phyloP scores from a whole-genome alignment of 139 green algal genomes.

The Microglena sp. region DNA sequence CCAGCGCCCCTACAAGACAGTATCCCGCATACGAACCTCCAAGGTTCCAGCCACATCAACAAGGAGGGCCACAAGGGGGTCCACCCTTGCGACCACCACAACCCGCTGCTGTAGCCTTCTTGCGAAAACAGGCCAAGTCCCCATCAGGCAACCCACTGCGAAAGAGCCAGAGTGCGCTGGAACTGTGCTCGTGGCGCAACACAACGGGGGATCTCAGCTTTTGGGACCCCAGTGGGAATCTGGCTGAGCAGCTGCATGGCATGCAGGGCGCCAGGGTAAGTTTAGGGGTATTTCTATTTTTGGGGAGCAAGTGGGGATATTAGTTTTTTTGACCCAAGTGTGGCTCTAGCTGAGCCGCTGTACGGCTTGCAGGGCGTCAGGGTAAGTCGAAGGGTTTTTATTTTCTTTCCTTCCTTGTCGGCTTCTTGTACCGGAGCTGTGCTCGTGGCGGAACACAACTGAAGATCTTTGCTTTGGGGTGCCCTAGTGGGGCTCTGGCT shows the following conservation, averaged over 20 bases:
- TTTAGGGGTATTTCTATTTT: no score
- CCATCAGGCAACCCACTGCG: not conserved
- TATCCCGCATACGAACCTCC: no score
- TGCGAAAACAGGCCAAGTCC: no score
- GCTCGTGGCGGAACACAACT: not conserved
- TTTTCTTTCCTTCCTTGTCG: not conserved
- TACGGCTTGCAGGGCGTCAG: not conserved
- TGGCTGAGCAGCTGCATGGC: not conserved
- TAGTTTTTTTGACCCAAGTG: no score
- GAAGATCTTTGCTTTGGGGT: not conserved
- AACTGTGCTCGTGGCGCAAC: constrained; percentile 5
- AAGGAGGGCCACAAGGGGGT: no score
- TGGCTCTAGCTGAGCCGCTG: no score
- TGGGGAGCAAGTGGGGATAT: not conserved
- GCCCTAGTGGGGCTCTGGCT: not conserved
- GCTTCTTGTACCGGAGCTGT: not conserved
- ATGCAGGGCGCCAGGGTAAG: not conserved
- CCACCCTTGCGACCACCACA: no score
- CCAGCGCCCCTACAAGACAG: no score
- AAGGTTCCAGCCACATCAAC: no score
- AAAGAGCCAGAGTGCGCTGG: constrained; percentile 12
- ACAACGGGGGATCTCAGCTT: constrained; percentile 1
- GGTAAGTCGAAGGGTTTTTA: not conserved
- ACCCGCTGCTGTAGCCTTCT: no score
- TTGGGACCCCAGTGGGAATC: constrained; percentile 2